Percentiles rank a stretch among this genome's conserved stretches.
These are phyloP conservation scores for Calonectria ilicicola DNA, from an alignment of 2,329 filamentous ascomycete species.

Conservation along the genomic window DNA sequence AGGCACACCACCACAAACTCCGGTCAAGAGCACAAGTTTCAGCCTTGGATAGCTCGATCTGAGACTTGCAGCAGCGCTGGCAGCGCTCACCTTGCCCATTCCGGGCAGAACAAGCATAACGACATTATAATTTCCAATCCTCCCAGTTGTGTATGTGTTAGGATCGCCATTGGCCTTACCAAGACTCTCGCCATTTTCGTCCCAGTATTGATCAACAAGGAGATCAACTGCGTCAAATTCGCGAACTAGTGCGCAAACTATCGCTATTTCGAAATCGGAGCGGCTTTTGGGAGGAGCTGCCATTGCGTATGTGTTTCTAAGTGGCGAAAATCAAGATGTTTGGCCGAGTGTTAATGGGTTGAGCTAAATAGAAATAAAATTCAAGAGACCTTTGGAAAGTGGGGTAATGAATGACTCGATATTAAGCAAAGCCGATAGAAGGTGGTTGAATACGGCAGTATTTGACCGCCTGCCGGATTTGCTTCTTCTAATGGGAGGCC, in stretches of 20 bases:
- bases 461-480: too few species aligned
- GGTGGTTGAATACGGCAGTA: too few species aligned
- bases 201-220: not conserved
- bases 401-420: not conserved
- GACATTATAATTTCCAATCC: slow-evolving; percentile 40
- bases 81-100: slow-evolving; percentile 46
- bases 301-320: not conserved
- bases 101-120: slow-evolving; percentile 40
- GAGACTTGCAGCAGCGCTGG: slow-evolving; percentile 41
- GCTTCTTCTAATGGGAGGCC: too few species aligned
- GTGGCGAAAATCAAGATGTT: not conserved
- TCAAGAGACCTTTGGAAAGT: not conserved
- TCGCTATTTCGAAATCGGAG: slow-evolving; percentile 27
- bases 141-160: slow-evolving; percentile 38
- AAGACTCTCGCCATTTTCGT: not conserved
- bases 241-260: slow-evolving; percentile 29
- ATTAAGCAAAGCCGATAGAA: too few species aligned
- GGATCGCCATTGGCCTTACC: slow-evolving; percentile 16
- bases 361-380: not conserved
- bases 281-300: not conserved
- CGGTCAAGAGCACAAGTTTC: slow-evolving; percentile 50
- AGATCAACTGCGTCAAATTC: not conserved
- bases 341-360: not conserved
- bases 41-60: slow-evolving; percentile 48
- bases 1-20: slow-evolving; percentile 54